A percentile compares a stretch with the other conserved stretches of the same genome.
phyloP scores from a whole-genome alignment of 805 yeast genomes.

The Isabelozyma pseudorhagii region DNA sequence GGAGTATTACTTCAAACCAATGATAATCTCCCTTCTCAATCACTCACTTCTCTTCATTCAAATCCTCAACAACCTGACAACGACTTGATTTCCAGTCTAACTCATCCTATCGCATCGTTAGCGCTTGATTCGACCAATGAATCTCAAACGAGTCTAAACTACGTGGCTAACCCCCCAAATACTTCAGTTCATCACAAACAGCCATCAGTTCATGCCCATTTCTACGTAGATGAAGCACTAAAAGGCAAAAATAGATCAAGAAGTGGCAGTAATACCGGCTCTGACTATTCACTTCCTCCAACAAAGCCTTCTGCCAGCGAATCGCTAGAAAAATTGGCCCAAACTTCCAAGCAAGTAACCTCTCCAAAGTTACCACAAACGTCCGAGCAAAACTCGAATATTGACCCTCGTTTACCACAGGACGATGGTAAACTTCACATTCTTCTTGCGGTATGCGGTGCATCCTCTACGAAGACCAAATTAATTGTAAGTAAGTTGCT shows the following conservation, averaged over 20 bases:
- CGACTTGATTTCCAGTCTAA: background rate
- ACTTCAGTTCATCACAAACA: slow-evolving; percentile 45
- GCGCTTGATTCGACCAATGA: slow-evolving; percentile 7
- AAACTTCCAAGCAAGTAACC: background rate
- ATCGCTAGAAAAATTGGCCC: slow-evolving; percentile 6
- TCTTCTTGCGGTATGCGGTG: slow-evolving; percentile 58
- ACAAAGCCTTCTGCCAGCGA: slow-evolving; percentile 3
- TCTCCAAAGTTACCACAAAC: background rate
- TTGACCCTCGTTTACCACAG: slow-evolving; percentile 50
- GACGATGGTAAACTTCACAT: slow-evolving; percentile 57
- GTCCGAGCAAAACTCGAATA: slow-evolving; percentile 43
- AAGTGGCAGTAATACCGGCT: slow-evolving; percentile 27
- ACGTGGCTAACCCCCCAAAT: slow-evolving; percentile 26
- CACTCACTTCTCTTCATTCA: background rate
- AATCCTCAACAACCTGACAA: background rate
- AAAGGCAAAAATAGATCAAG: slow-evolving; percentile 42
- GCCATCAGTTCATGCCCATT: slow-evolving; percentile 77
- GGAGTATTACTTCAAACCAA: slow-evolving; percentile 33
- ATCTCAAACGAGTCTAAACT: slow-evolving; percentile 23
- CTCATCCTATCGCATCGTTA: background rate
- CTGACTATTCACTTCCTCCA: slow-evolving; percentile 14
- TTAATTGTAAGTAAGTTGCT: slow-evolving; percentile 49
- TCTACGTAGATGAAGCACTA: slow-evolving; percentile 64
- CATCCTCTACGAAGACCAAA: slow-evolving; percentile 52
- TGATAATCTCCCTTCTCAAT: background rate